Evolutionary conservation across 495 filamentous ascomycete genomes (phyloP).

Genomic region (Xylaria grammica): DNA sequence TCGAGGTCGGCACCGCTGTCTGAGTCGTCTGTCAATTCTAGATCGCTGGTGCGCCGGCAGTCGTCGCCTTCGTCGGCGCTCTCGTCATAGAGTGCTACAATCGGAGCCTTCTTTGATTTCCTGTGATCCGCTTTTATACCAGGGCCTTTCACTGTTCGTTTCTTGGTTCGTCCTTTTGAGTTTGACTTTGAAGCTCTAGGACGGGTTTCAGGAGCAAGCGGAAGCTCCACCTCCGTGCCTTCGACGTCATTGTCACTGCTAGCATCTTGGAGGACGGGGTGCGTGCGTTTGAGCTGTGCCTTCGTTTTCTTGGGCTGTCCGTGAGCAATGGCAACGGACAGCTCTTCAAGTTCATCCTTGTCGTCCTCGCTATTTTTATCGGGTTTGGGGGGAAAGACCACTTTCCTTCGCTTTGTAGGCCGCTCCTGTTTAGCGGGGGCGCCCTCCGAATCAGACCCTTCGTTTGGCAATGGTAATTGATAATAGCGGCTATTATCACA

Average conservation of each 20-base stretch:
- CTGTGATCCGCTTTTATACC: conserved; percentile 18
- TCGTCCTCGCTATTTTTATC: conserved; percentile 28
- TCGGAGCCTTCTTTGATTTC: conserved; percentile 22
- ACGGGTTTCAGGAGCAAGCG: conserved; percentile 28
- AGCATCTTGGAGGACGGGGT: conserved; percentile 5
- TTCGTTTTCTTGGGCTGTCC: conserved; percentile 20
- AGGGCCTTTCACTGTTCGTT: conserved; percentile 15
- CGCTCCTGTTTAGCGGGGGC: conserved; percentile 12
- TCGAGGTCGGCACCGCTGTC: conserved; percentile 52
- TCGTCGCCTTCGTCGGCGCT: conserved; percentile 54
- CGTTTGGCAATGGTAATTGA: conserved; percentile 32
- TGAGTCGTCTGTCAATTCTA: conserved; percentile 50
- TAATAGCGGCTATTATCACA: conserved; percentile 37
- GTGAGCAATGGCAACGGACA: conserved; percentile 18
- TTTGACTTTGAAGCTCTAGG: conserved; percentile 24
- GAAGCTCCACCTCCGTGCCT: conserved; percentile 28
- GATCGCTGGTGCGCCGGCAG: conserved; percentile 53
- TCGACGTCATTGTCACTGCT: conserved; percentile 24
- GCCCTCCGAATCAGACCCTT: conserved; percentile 40
- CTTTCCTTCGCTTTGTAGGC: conserved; percentile 34
- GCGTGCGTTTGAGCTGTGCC: conserved; percentile 12
- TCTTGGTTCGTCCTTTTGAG: conserved; percentile 8
- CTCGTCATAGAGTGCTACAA: conserved; percentile 35
- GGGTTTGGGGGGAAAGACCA: not conserved
- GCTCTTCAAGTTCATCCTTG: conserved; percentile 31